Evolutionary conservation across 2,329 filamentous ascomycete species (phyloP), one percentile per base, ranked within the genome.

Genomic region (Leptographium procerum): DNA sequence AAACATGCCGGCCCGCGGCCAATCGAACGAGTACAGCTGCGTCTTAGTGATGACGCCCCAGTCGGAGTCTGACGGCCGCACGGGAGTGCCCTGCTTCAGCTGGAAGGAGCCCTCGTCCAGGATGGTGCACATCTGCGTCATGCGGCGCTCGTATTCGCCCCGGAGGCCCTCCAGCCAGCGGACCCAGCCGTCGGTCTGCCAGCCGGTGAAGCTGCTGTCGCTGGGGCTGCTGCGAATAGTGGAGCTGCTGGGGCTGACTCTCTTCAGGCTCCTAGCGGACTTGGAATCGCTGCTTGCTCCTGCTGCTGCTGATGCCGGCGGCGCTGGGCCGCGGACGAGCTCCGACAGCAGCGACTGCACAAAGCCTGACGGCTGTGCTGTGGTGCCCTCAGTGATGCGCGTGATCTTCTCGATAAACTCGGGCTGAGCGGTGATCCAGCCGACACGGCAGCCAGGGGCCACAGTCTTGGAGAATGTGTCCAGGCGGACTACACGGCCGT

Each of bases 401-500:
- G 78, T 68, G 53, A 33, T 59, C 11, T 88, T 83, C 70, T 95
- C 89, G 52, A 91, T 78, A 53, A 96, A 75, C 1, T 75, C 83
- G 1, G 91, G 90, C 67, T 95, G 88, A 0, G 88, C 86, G 0
- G 91, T 95, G 63, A 96, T 85, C 89, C 91, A 96, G 47, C 92
- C 92, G 1, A 96, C 75, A 33, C 92, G 85, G 68, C 89, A 95
- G 2, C 92, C 92, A 0, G 92, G 92, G 0, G 91, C 91, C 22
- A 96, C 81, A 0, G 89, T 95, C 74, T 97, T 96, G 67, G 88
- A 94, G 71, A 96, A 96, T 1, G 91, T 96, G 70, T 96, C 92
- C 3, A 96, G 79, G 52, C 91, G 86, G 59, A 96, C 80, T 48
- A 96, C 91, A 40, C 92, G 86, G 59, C 92, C 92, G 65, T 96